These are phyloP conservation scores for Termitomyces eurrhizus DNA, from an alignment of 768 basidiomycete genomes.

Conservation along the genomic window DNA sequence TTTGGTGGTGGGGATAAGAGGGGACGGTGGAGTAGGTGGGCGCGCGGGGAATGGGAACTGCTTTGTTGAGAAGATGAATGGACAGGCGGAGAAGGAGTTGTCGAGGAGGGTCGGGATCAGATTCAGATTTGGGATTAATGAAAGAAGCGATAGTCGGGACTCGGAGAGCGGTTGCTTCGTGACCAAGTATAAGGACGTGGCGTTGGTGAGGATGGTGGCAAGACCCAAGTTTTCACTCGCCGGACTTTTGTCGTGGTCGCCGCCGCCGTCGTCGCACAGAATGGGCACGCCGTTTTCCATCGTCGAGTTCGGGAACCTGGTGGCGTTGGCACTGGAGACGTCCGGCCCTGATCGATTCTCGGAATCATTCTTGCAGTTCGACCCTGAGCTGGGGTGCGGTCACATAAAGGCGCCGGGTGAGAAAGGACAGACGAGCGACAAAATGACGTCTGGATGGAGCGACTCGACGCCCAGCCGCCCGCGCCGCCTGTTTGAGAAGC, in stretches of 20 bases:
- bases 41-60: not conserved
- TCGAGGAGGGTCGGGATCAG: not conserved
- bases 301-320: conserved; percentile 18
- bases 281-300: conserved; percentile 16
- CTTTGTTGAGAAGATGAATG: not conserved
- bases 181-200: not conserved
- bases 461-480: conserved; percentile 11
- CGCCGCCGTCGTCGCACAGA: not conserved
- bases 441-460: not conserved
- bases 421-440: not conserved
- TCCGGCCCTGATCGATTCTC: conserved; percentile 15
- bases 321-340: conserved; percentile 17
- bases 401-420: not conserved
- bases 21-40: no score
- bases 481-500: conserved; percentile 16
- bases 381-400: conserved; percentile 9
- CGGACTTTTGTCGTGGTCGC: not conserved
- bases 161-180: not conserved
- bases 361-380: conserved; percentile 16
- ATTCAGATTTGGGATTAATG: not conserved
- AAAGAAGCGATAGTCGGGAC: not conserved
- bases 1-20: not conserved
- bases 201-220: not conserved
- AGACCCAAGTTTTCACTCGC: not conserved
- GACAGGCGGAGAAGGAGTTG: not conserved